Evolutionary conservation across 352 stramenopile genomes (phyloP).

Genomic region (Thalassiosira mediterranea): DNA sequence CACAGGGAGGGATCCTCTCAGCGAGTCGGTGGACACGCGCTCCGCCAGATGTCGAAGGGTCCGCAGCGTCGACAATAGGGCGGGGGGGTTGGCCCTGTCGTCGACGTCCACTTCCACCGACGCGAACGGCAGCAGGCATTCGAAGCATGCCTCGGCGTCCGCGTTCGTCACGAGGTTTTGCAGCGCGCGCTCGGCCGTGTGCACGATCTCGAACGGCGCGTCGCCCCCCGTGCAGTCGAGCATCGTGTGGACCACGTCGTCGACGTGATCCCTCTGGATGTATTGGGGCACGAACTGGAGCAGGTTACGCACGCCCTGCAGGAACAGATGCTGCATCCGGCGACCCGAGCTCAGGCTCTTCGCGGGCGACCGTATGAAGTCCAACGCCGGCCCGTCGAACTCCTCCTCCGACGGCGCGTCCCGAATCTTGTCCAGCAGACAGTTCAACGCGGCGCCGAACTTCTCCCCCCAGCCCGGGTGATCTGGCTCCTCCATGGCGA

Average conservation of each 20-base stretch:
- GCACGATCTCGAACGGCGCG: constrained; percentile 55
- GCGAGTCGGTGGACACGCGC: constrained; percentile 9
- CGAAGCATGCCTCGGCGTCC: constrained; percentile 35
- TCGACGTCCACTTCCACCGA: constrained; percentile 21
- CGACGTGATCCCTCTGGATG: constrained; percentile 28
- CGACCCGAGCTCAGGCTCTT: constrained; percentile 37
- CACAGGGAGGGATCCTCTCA: constrained; percentile 16
- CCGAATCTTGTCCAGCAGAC: constrained; percentile 43
- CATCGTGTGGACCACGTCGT: constrained; percentile 39
- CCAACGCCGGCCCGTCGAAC: constrained; percentile 1
- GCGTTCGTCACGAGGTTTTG: constrained; percentile 38
- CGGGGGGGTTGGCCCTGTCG: constrained; percentile 23
- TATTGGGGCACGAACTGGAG: constrained; percentile 50
- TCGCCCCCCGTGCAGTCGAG: constrained; percentile 42
- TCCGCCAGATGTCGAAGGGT: constrained; percentile 45
- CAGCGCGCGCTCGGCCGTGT: constrained; percentile 55
- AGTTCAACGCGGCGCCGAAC: constrained; percentile 48
- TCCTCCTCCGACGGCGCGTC: constrained; percentile 8
- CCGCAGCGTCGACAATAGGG: constrained; percentile 38
- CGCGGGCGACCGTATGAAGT: constrained; percentile 38
- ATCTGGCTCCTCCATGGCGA: constrained; percentile 46
- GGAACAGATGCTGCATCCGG: constrained; percentile 52
- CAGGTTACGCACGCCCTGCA: constrained; percentile 53
- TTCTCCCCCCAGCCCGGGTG: constrained; percentile 49
- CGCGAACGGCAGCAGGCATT: constrained; percentile 29